Evolutionary conservation across 2,329 filamentous ascomycete species (phyloP).

Genomic region (Aspergillus intermedius): DNA sequence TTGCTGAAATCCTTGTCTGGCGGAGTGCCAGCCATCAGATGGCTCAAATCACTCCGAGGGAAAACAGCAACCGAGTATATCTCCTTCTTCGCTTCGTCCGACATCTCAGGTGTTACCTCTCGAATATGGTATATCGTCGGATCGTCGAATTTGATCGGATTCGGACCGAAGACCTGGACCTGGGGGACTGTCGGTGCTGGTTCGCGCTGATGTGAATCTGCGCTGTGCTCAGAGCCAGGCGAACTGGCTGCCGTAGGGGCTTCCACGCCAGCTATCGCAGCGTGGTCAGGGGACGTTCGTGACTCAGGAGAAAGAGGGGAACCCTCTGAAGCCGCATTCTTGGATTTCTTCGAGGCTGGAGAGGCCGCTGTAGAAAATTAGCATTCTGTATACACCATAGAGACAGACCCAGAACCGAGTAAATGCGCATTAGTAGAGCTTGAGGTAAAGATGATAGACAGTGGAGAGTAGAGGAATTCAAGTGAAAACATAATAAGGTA

Average conservation of each 20-base stretch:
- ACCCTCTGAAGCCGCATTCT: constrained; percentile 30
- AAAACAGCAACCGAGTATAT: constrained; percentile 85
- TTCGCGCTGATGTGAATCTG: constrained; percentile 53
- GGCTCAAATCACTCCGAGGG: constrained; percentile 69
- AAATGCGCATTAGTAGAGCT: background rate
- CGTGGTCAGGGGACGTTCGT: constrained; percentile 37
- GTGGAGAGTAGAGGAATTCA: constrained; percentile 9
- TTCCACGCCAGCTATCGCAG: constrained; percentile 48
- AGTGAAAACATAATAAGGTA: constrained; percentile 3
- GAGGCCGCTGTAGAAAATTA: constrained; percentile 23
- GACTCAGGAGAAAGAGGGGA: constrained; percentile 37
- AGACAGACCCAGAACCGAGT: background rate
- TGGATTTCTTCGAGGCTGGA: constrained; percentile 34
- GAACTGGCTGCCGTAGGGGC: constrained; percentile 56
- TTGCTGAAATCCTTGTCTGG: constrained; percentile 95
- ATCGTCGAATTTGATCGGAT: constrained; percentile 84
- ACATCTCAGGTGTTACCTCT: constrained; percentile 65
- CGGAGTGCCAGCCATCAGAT: constrained; percentile 80
- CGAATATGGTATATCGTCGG: constrained; percentile 93
- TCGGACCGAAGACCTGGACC: constrained; percentile 83
- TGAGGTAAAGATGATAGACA: constrained; percentile 5
- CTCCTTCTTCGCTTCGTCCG: constrained; percentile 74
- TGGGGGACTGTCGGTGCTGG: constrained; percentile 60
- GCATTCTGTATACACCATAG: background rate
- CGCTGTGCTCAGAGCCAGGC: constrained; percentile 55